Evolutionary conservation across 2,329 filamentous ascomycete genomes (phyloP), one percentile per base, ranked within the genome.

Genomic region (Beauveria bassiana): DNA sequence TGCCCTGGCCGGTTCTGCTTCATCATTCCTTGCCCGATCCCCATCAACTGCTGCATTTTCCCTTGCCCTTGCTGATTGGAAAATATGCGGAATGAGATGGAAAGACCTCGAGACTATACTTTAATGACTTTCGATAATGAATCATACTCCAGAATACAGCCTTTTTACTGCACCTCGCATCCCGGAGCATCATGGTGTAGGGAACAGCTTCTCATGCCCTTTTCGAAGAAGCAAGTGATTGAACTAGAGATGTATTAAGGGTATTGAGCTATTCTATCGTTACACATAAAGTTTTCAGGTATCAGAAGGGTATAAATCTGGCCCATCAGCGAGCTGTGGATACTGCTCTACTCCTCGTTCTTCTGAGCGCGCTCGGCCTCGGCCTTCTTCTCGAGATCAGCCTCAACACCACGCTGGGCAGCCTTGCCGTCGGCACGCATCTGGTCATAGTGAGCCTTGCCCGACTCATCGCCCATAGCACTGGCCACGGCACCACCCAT

Each of bases 381-480:
- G 0, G 79, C 83, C 79, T 90, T 79, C 83, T 91, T 93, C 74
- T 88, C 77, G 61, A 96, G 81, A 70, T 96, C 91, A 43, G 82
- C 77, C 82, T 96, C 92, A 1, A 88, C 92, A 55, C 91, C 89
- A 22, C 91, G 84, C 81, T 96, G 89, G 70, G 85, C 81, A 22
- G 89, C 90, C 86, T 95, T 96, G 66, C 92, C 93, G 66, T 84
- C 77, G 68, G 95, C 91, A 70, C 95, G 91, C 74, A 88, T 78
- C 67, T 80, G 73, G 72, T 89, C 79, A 70, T 86, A 89, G 71
- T 85, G 83, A 53, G 78, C 73, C 79, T 93, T 81, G 63, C 85
- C 84, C 31, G 78, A 74, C 53, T 79, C 77, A 72, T 96, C 86
- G 20, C 92, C 92, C 2, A 86, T 89, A 16, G 96, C 60, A 28